phyloP scores from a whole-genome alignment of 2,329 filamentous ascomycete genomes.

The Aaosphaeria arxii region DNA sequence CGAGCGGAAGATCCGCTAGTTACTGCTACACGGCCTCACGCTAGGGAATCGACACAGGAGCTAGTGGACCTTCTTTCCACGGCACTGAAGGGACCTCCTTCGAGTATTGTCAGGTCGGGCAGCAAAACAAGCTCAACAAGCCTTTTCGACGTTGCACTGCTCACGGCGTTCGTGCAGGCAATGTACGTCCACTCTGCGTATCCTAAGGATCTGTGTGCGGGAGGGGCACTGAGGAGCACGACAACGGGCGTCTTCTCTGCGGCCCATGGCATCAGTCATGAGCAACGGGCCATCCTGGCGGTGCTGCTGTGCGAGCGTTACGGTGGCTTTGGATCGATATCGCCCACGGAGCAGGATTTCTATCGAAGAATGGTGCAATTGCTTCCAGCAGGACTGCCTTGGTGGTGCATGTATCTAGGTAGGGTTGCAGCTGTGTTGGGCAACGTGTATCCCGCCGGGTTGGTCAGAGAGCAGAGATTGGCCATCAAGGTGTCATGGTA shows the following conservation, averaged over 20 bases:
- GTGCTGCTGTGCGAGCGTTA: slow-evolving; percentile 72
- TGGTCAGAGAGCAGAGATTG: slow-evolving; percentile 39
- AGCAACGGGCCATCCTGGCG: slow-evolving; percentile 67
- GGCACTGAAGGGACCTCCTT: slow-evolving; percentile 33
- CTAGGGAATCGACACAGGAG: slow-evolving; percentile 45
- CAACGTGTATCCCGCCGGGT: slow-evolving; percentile 60
- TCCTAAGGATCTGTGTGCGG: slow-evolving; percentile 50
- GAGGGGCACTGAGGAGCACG: slow-evolving; percentile 69
- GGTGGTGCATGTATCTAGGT: slow-evolving; percentile 66
- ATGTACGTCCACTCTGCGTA: slow-evolving; percentile 50
- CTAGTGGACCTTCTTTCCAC: slow-evolving; percentile 52
- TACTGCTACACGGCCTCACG: slow-evolving; percentile 56
- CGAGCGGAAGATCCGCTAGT: slow-evolving; percentile 66
- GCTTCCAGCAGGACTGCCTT: slow-evolving; percentile 53
- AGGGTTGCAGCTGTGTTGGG: slow-evolving; percentile 58
- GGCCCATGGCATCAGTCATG: slow-evolving; percentile 71
- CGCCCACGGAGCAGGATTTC: slow-evolving; percentile 56
- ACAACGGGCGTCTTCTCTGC: slow-evolving; percentile 65
- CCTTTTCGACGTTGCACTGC: slow-evolving; percentile 45
- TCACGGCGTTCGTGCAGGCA: slow-evolving; percentile 58
- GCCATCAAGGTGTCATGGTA: slow-evolving; percentile 21
- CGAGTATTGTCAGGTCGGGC: neutral
- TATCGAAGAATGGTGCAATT: slow-evolving; percentile 53
- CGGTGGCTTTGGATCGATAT: slow-evolving; percentile 57
- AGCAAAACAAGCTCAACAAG: slow-evolving; percentile 19